Base-by-base conservation (phyloP, 805 yeast genomes). In the Wickerhamomyces sydowiorum region DNA sequence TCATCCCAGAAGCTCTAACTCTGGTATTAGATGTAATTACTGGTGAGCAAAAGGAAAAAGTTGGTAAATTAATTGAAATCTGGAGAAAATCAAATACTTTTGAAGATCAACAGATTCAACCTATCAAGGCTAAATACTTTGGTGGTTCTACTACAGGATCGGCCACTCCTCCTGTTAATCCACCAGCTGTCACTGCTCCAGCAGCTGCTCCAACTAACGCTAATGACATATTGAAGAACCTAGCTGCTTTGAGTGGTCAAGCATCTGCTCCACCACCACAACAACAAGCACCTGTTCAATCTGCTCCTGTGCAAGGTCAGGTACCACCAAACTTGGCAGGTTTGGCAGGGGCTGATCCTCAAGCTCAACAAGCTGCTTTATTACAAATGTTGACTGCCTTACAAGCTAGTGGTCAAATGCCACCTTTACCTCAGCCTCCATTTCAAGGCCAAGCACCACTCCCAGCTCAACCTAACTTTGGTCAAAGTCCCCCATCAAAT, bases 81-180 rank as follows among this genome's bases (percentile, higher is more conserved):
- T 93, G 99, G 99, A 86, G 80, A 51, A 80, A 86, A 49, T 83
- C 89, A 29, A 79, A 78, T 34, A 84, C 96, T 14, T 91, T 93
- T 65, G 70, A 71, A 42, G 74, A 76, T 34, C 69, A 71, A 32
- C 65, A 72, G 25, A 67, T 93, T 42, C 62, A 71, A 36, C 59
- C 72, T 17, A 73, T 87, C 44, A 76, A 81, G 57, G 62, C 69
- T 12, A 80, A 75, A 56, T 76, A 76, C 60, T 84, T 82, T 54
- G 66, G 64, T 25, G 33, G 49, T 21, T 53, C 54, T 15, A 19
- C 44, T 25, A 59, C 55, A 18, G 56, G 52, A 38, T 67, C 88
- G 14, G 73, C 80, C 9, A 82, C 95, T 5, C 91, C 93, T 30
- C 83, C 83, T 2, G 83, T 78, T 22, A 47, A 53, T 15, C 50